Base-by-base conservation (phyloP, 495 filamentous ascomycete genomes). In the Bacidia gigantensis region DNA sequence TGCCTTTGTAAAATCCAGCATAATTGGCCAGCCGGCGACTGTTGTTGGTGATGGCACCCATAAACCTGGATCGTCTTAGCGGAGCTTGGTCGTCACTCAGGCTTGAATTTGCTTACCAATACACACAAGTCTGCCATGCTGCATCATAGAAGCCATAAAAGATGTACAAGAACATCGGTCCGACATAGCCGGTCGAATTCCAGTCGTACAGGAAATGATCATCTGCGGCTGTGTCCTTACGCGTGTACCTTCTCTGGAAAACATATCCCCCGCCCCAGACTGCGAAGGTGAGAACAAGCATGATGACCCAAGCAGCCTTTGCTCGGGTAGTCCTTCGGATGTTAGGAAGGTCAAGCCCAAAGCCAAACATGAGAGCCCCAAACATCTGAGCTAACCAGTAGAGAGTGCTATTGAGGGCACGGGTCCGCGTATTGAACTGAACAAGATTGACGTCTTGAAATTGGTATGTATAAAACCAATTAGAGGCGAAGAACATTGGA, bases 1-100 rank as follows among this genome's bases (percentile, higher is more conserved):
- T 85, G n/a, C 86, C 87, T 63, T 95, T 95, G 76, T 95, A 95
- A 73, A 90, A 95, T 50, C 90, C 90, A 26, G 87, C 81, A 60
- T 92, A 85, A 71, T 95, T 94, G 68, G 90, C 90, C 20, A 90
- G 75, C 62, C 89, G 93, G 62, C 89, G 85, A 55, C 83, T 78
- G 44, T 92, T 93, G 73, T 97, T 95, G 60, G 81, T 86, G 26
- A 95, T 74, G 17, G 88, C 81, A 29, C 90, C 90, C 84, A 97
- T 95, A 68, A 84, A 86, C 84, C 83, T 88, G 55, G 5, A 56
- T 66, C 50, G 26, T 7, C 49, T 44, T 51, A 35, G 42, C 47
- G 67, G 59, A 66, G 58, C 39, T 18, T 38, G 51, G 22, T n/a
- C n/a, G 45, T 11, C 45, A 48, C 40, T n/a, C 42, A 49, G 11